phyloP scores from a whole-genome alignment of 2,329 filamentous ascomycete species.

The Calonectria pauciramosa region DNA sequence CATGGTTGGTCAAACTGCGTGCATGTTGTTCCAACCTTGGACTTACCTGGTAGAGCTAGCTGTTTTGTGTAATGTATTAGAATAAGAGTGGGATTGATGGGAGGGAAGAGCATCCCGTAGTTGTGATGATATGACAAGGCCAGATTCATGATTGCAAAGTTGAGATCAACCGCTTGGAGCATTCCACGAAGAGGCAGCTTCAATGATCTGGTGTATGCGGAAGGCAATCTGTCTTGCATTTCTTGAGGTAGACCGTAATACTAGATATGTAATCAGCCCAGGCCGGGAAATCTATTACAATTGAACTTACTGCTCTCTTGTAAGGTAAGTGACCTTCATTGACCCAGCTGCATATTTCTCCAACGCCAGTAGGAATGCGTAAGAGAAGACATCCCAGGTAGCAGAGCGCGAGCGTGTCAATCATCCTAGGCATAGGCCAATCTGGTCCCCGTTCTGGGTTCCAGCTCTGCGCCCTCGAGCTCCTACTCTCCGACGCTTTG shows the following conservation, averaged over 20 bases:
- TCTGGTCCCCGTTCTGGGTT: constrained; percentile 58
- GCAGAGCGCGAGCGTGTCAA: constrained; percentile 83
- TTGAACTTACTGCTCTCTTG: constrained; percentile 71
- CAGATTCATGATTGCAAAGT: constrained; percentile 73
- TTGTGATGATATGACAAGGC: constrained; percentile 74
- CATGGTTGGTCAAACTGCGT: constrained; percentile 42
- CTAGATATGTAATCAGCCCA: constrained; percentile 48
- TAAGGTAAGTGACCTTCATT: constrained; percentile 79
- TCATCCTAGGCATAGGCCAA: constrained; percentile 74
- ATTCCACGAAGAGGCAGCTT: constrained; percentile 61
- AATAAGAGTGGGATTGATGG: constrained; percentile 78
- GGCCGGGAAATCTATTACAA: neutral
- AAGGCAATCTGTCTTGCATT: constrained; percentile 76
- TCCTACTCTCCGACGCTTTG: constrained; percentile 15
- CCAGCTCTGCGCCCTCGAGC: constrained; percentile 58
- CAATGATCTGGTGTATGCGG: constrained; percentile 70
- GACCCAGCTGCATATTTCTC: constrained; percentile 79
- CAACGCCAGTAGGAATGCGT: constrained; percentile 80
- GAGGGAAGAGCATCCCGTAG: constrained; percentile 79
- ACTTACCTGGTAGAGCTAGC: constrained; percentile 80
- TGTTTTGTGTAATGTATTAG: constrained; percentile 78
- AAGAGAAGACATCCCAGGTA: constrained; percentile 85
- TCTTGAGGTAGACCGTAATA: constrained; percentile 71
- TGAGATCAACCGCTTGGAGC: constrained; percentile 70
- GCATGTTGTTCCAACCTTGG: too few species aligned